Evolutionary conservation across 805 yeast genomes (phyloP), one percentile per base, ranked within the genome.

Genomic region (Candida ulmi): DNA sequence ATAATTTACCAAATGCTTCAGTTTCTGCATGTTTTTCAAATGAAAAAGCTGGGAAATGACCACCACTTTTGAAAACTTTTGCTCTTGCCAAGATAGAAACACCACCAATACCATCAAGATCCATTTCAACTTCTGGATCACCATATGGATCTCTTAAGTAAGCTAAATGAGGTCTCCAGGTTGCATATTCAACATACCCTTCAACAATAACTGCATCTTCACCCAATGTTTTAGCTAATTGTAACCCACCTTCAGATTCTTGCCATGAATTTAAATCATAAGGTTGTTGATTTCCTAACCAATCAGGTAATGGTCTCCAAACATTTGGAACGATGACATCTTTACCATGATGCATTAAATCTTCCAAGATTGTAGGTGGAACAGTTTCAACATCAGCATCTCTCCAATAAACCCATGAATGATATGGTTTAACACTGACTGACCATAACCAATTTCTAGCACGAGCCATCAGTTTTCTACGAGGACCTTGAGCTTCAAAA

Each of bases 121-220:
- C 88, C 86, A 91, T 85, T 58, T 88, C 95, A 29, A 82, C 91
- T 57, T 86, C 91, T 13, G 95, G 91, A 61, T 88, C 93, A 18
- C 98, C 99, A 55, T 85, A 81, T 5, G 96, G 96, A 54, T 91
- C 97, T 52, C 98, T 72, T 58, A 91, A 72, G 58, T 93, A 91
- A 0, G 98, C 98, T 52, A 91, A 71, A 65, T 91, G 98, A 2
- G 97, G 95, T 63, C 99, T 75, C 97, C 98, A 91, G 2, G 99
- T 91, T 34, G 95, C 95, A 61, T 88, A 93, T 64, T 91, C 99
- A 16, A 86, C 93, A 60, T 88, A 88, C 16, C 99, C 99, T 66
- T 91, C 99, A 11, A 91, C 99, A 43, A 91, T 90, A 41, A 93
- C 95, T 1, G 95, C 95, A 64, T 93, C 96, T 60, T 91, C 98